phyloP scores from a whole-genome alignment of 163 green algal species.

The Scenedesmus sp. region DNA sequence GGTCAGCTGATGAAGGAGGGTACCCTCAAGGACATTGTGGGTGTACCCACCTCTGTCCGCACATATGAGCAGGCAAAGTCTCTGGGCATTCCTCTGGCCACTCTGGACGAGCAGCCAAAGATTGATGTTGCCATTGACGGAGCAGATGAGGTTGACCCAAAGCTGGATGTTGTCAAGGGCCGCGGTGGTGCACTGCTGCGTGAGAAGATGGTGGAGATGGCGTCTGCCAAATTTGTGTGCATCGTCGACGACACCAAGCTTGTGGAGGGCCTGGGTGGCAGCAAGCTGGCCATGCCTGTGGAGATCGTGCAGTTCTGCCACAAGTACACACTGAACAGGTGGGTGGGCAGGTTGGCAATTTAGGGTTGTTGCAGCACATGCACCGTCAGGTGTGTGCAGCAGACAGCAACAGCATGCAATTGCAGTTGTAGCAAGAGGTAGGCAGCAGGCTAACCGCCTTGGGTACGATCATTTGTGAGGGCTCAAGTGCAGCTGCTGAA shows the following conservation, averaged over 20 bases:
- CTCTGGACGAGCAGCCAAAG: constrained; percentile 95
- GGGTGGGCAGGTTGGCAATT: background rate
- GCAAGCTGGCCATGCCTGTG: constrained; percentile 97
- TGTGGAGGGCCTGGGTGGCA: constrained; percentile 92
- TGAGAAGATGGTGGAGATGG: constrained; percentile 99
- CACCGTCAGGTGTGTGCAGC: too few relatives aligned
- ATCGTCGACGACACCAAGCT: constrained; percentile 99
- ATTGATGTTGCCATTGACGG: constrained; percentile 99
- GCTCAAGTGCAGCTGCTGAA: background rate
- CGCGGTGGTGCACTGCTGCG: constrained; percentile 96
- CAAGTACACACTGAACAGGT: constrained; percentile 92
- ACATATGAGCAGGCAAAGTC: constrained; percentile 76
- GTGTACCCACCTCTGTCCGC: constrained; percentile 94
- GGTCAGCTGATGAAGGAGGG: constrained; percentile 95
- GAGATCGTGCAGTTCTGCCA: constrained; percentile 99
- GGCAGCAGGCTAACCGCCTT: background rate
- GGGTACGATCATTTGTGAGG: background rate
- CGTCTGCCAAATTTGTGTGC: constrained; percentile 96
- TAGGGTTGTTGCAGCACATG: background rate
- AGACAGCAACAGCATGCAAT: background rate
- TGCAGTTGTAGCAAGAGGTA: background rate
- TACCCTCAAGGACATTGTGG: constrained; percentile 97
- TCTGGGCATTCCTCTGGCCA: constrained; percentile 98
- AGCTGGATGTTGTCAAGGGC: constrained; percentile 98
- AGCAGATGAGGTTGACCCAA: constrained; percentile 96